Percentiles rank a stretch among this genome's conserved stretches.
phyloP scores from a whole-genome alignment of 192 early-diverging fungal genomes.

The Rhizophagus sp. region DNA sequence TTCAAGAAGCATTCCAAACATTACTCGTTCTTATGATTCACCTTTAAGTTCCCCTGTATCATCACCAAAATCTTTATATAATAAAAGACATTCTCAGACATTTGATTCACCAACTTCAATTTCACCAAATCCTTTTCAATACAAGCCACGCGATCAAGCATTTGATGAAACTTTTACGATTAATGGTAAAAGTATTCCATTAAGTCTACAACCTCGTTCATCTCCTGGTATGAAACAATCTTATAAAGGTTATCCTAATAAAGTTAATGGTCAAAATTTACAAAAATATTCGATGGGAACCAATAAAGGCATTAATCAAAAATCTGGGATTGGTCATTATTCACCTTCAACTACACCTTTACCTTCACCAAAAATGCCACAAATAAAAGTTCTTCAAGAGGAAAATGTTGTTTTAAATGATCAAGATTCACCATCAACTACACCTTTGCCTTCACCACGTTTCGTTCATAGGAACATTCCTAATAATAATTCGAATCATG shows the following conservation, averaged over 20 bases:
- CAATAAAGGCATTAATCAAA: neutral
- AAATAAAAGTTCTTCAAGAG: neutral
- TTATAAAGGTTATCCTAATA: neutral
- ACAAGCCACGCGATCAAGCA: neutral
- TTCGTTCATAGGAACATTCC: neutral
- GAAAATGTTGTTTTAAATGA: neutral
- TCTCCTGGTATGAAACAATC: neutral
- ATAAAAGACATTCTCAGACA: neutral
- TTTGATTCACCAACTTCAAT: neutral
- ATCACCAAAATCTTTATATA: neutral
- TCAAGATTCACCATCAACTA: neutral
- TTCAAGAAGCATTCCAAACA: neutral
- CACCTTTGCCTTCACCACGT: conserved; percentile 1
- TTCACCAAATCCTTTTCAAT: neutral
- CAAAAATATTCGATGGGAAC: neutral
- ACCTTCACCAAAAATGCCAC: neutral
- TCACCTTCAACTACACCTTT: neutral
- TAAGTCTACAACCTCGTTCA: neutral
- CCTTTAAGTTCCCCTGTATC: neutral
- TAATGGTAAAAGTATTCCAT: neutral
- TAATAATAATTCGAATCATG: neutral
- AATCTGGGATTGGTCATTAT: neutral
- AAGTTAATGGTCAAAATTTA: neutral
- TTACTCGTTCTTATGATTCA: neutral
- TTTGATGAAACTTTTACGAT: neutral